Evolutionary conservation across 768 basidiomycete species (phyloP), one percentile per base, ranked within the genome.

Genomic region (Rhodosporidiobolus odoratus): DNA sequence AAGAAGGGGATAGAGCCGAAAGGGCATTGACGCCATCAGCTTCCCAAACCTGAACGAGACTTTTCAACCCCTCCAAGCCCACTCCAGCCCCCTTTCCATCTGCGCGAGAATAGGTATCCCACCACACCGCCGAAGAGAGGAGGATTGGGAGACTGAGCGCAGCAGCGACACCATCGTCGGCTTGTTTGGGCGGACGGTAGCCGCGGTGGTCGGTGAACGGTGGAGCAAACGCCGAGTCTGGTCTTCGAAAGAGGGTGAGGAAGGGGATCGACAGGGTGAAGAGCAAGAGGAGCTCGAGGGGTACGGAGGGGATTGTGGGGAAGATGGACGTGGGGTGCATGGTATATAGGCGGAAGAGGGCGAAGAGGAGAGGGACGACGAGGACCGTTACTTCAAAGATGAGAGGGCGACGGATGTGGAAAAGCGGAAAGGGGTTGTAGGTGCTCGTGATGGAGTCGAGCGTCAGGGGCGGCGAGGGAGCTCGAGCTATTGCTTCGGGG

Each of bases 131-230:
- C 1, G 63, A 35, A 1, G 73, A 54, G 45, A 76, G 69, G 9
- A 78, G 71, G 34, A 78, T 40, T 7, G 77, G 77, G 1, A 78
- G 64, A 15, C 48, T 43, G 21, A 76, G 67, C 3, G 73, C 76
- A 2, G 58, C 64, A 0, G 75, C 73, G 45, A 76, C 69, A 30
- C 77, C 77, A 37, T 78, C 77, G 66, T 78, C 77, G 0, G 76
- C 76, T 0, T 43, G 50, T 5, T 43, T 38, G 17, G 73, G 58
- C 43, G 59, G 57, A 34, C 77, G 65, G 62, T 76, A 78, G 0
- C 77, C 77, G 7, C 77, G 74, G 27, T 71, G 73, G 68, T 78
- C 77, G 64, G 77, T 78, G 56, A 78, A 78, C 25, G 77, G 77
- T 25, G 75, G 73, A 54, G 72, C 64, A 66, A 74, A 75, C 69